Base-by-base conservation (phyloP, 2,329 filamentous ascomycete species). In the Drechslerella coelobrocha region DNA sequence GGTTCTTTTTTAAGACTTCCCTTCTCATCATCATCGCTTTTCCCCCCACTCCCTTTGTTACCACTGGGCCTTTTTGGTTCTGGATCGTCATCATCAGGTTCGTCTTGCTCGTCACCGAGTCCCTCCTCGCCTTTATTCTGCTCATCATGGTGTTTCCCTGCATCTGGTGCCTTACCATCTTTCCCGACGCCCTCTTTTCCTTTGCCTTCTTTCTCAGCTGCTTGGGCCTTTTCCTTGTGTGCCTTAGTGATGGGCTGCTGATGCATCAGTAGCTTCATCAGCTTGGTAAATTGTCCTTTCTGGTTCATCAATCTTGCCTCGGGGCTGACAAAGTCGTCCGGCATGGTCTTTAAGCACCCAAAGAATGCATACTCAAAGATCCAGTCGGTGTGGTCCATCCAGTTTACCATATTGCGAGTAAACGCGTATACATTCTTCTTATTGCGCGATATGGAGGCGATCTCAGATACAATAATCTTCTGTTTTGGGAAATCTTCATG, bases 291-390 rank as follows among this genome's bases (percentile, higher is more conserved):
- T 19, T 75, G 75, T 2, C 80, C 81, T 60, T 81, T 76, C 8
- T 65, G 61, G 51, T 81, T 79, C 80, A 83, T 80, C 72, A 83
- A 77, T 75, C 81, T 80, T 24, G 81, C 81, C 37, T 77, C 78
- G 0, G 80, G 81, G 72, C 81, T 82, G 19, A 82, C 81, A 75
- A 81, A 83, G 60, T 74, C 75, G 72, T 82, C 80, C 9, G 80
- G 79, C 54, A 78, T 75, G 23, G 79, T 75, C 56, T 76, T 76
- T 77, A 81, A 81, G 72, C 80, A 81, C 26, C 80, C 80, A 71
- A 81, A 82, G 55, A 81, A 79, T 10, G 77, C 79, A 73, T 82
- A 82, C 73, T 82, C 80, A 62, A 77, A 77, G 23, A 83, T 73
- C 77, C 78, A 82, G 59, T 77, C 77, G 69, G 77, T 77, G 26